Base-by-base conservation (phyloP, 2,329 filamentous ascomycete genomes). In the Fusarium succisae region DNA sequence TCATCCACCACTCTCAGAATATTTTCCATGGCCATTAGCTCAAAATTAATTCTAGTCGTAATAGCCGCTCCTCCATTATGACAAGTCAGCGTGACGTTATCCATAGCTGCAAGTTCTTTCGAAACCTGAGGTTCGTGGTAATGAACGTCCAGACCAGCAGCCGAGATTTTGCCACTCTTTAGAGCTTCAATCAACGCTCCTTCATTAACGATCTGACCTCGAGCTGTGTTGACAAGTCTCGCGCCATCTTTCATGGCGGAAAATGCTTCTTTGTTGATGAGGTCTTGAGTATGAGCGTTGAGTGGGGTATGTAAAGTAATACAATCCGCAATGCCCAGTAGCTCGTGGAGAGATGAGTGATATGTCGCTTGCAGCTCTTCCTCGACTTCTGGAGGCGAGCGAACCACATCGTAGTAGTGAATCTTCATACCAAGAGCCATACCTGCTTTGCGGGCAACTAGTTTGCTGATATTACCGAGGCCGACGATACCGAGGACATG, bases 81-180 rank as follows among this genome's bases (percentile, higher is more conserved):
- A 1, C 79, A 79, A 3, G 82, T 81, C 45, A 84, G 69, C 0
- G 81, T 82, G 7, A 83, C 83, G 45, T 84, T 84, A 14, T 82
- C 79, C 81, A 84, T 83, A 1, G 70, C 77, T 5, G 81, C 82
- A 30, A 85, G 69, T 53, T 76, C 79, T 65, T 77, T 78, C 8
- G 76, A 78, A 12, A 90, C 85, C 62, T 83, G 73, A 1, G 88
- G 88, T 77, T 90, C 88, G 51, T 86, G 76, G 11, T 85, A 85
- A 78, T 89, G 86, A 18, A 90, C 88, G 74, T 90, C 89, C 18
- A 90, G 74, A 0, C 86, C 88, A 1, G 86, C 88, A 5, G 84
- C 83, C 0, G 79, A 79, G 4, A 90, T 45, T 11, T 82, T 82
- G 0, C 87, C 87, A 9, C 78, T 81, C 60, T 87, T 83, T 44